A percentile compares a stretch with the other conserved stretches of the same genome.
Evolutionary conservation across 352 stramenopile species (phyloP).

Genomic region (Phytophthora kernoviae): DNA sequence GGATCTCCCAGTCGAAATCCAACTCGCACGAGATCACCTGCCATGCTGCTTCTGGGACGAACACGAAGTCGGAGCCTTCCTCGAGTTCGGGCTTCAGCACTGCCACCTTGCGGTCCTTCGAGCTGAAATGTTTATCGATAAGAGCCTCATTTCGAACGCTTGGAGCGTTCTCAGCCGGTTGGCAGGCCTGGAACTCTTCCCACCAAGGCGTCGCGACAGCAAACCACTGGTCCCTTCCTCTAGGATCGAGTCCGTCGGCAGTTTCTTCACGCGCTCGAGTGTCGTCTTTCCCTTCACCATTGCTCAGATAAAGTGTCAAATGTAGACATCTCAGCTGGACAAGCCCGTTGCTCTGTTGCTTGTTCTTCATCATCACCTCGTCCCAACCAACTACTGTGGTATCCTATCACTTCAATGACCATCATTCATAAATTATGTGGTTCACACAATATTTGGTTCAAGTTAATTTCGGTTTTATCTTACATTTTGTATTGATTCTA

Average conservation of each 20-base stretch:
- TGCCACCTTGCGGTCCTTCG: slow-evolving; percentile 16
- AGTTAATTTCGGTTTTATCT: too few relatives aligned
- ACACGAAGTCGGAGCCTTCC: slow-evolving; percentile 27
- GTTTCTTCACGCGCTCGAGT: slow-evolving; percentile 9
- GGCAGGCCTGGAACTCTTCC: slow-evolving; percentile 15
- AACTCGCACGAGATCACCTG: slow-evolving; percentile 19
- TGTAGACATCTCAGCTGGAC: too few relatives aligned
- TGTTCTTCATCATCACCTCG: neutral
- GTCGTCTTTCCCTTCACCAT: slow-evolving; percentile 1
- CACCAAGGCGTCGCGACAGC: slow-evolving; percentile 28
- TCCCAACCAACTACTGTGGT: neutral
- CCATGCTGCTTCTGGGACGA: slow-evolving; percentile 17
- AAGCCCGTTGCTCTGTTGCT: neutral
- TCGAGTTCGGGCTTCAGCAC: slow-evolving; percentile 23
- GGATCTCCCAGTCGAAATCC: slow-evolving; percentile 25
- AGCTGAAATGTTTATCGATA: slow-evolving; percentile 22
- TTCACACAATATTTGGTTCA: too few relatives aligned
- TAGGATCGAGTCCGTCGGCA: slow-evolving; percentile 5
- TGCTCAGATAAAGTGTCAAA: neutral
- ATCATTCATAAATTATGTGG: too few relatives aligned
- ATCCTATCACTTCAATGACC: too few relatives aligned
- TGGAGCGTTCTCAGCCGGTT: slow-evolving; percentile 3
- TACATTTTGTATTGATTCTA: too few relatives aligned
- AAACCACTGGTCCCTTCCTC: slow-evolving; percentile 28
- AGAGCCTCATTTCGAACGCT: slow-evolving; percentile 24